Conservation (phyloP, 1,139 yeast species). For the Debaryomyces nepalensis region DNA sequence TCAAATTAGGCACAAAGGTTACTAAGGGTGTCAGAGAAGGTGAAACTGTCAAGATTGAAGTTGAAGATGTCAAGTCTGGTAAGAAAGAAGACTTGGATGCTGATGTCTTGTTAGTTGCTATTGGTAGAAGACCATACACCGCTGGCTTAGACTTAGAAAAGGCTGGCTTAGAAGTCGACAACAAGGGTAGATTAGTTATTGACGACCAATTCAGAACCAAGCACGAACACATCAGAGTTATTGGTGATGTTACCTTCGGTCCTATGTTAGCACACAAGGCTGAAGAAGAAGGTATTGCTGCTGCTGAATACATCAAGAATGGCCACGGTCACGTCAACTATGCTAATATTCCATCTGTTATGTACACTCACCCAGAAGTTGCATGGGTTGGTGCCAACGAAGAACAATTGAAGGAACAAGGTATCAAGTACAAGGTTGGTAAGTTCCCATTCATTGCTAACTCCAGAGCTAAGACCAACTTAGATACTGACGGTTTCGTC, state of each 20-base stretch:
- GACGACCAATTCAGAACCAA: slow-evolving; percentile 94
- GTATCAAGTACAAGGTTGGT: slow-evolving; percentile 90
- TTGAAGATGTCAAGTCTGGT: slow-evolving; percentile 88
- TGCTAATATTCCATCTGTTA: slow-evolving; percentile 95
- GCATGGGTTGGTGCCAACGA: slow-evolving; percentile 99
- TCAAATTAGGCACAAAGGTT: slow-evolving; percentile 93
- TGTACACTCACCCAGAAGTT: slow-evolving; percentile 99
- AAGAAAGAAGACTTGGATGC: slow-evolving; percentile 80
- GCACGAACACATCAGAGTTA: slow-evolving; percentile 90
- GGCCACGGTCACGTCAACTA: slow-evolving; percentile 99
- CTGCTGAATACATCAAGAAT: slow-evolving; percentile 88
- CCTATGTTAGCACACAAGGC: slow-evolving; percentile 99
- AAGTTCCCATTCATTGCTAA: slow-evolving; percentile 98
- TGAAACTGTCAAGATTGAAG: slow-evolving; percentile 82
- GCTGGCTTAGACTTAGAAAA: slow-evolving; percentile 88
- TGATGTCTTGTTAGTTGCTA: slow-evolving; percentile 93
- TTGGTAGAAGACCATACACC: slow-evolving; percentile 98
- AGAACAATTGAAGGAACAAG: slow-evolving; percentile 93
- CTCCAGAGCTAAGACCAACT: slow-evolving; percentile 98
- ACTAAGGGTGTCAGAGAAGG: slow-evolving; percentile 85
- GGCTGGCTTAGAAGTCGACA: slow-evolving; percentile 87
- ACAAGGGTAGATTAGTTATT: slow-evolving; percentile 90
- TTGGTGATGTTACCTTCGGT: slow-evolving; percentile 98
- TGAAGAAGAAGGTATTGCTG: slow-evolving; percentile 99
- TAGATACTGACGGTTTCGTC: slow-evolving; percentile 96